Conservation (phyloP, 768 basidiomycete genomes). For the Kwoniella shandongensis region DNA sequence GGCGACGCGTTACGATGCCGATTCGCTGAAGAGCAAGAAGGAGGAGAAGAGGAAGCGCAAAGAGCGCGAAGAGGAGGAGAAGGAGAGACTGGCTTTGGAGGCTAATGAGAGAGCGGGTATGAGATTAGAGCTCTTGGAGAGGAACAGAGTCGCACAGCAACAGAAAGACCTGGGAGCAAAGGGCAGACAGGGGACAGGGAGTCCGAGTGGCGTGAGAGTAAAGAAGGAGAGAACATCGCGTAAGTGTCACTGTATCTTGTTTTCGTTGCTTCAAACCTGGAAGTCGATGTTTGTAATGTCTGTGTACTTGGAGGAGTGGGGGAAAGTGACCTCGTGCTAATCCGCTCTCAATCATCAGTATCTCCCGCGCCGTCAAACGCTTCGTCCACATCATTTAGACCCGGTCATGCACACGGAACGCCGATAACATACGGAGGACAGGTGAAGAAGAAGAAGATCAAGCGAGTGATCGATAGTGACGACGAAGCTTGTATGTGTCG, state of each 20-base stretch:
- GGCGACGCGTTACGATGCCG: slow-evolving; percentile 9
- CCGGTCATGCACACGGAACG: slow-evolving; percentile 8
- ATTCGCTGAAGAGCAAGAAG: slow-evolving; percentile 14
- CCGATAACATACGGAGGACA: slow-evolving; percentile 35
- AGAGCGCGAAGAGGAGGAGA: slow-evolving; percentile 22
- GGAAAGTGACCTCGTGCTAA: background rate
- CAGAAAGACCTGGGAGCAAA: slow-evolving; percentile 1
- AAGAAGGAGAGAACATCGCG: slow-evolving; percentile 44
- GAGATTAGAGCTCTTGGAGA: slow-evolving; percentile 27
- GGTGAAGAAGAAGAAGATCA: slow-evolving; percentile 42
- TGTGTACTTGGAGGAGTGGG: slow-evolving; percentile 2
- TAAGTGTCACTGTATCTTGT: slow-evolving; percentile 24
- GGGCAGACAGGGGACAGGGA: slow-evolving; percentile 11
- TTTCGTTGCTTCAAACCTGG: too few species aligned
- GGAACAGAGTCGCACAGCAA: slow-evolving; percentile 18
- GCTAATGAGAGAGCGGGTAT: slow-evolving; percentile 29
- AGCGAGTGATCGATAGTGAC: slow-evolving; percentile 42
- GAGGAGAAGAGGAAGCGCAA: slow-evolving; percentile 27
- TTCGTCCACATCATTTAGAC: slow-evolving; percentile 27
- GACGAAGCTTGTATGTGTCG: slow-evolving; percentile 39
- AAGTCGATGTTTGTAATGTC: background rate
- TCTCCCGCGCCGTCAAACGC: slow-evolving; percentile 37
- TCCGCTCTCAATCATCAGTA: slow-evolving; percentile 12
- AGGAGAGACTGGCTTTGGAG: slow-evolving; percentile 24
- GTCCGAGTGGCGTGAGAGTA: slow-evolving; percentile 33